A percentile compares a stretch with the other conserved stretches of the same genome.
Evolutionary conservation across 139 green algal species (phyloP).

Genomic region (Chlamydomonas eustigma): DNA sequence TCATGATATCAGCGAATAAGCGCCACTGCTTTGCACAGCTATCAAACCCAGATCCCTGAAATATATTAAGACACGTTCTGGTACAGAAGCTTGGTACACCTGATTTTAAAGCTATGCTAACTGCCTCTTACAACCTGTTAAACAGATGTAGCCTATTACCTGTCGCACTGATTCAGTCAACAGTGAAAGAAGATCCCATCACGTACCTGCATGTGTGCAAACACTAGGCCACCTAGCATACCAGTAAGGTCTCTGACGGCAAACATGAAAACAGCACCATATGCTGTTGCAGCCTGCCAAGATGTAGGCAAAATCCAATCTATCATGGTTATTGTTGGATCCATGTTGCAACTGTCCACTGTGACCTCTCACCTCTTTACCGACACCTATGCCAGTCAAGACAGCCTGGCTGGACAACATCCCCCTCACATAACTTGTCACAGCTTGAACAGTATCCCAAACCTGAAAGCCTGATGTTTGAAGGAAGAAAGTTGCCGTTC

Average conservation of each 20-base stretch:
- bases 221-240: conserved; percentile 66
- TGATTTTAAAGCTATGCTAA: background rate
- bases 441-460: conserved; percentile 55
- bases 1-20: conserved; percentile 65
- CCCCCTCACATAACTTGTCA: conserved; percentile 71
- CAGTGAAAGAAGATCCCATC: too few relatives aligned
- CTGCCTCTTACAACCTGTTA: background rate
- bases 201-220: conserved; percentile 49
- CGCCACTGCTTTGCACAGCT: conserved; percentile 74
- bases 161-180: too few relatives aligned
- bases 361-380: conserved; percentile 37
- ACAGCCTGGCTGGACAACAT: conserved; percentile 65
- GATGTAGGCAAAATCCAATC: too few relatives aligned
- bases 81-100: too few relatives aligned
- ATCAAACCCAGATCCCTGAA: conserved; percentile 47
- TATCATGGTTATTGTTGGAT: too few relatives aligned
- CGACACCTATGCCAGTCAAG: conserved; percentile 67
- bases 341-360: too few relatives aligned
- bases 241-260: conserved; percentile 64
- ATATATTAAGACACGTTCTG: too few relatives aligned
- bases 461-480: conserved; percentile 28
- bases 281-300: conserved; percentile 62
- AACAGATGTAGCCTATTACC: too few relatives aligned
- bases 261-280: conserved; percentile 60
- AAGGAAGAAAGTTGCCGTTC: too few relatives aligned